Evolutionary conservation across 164 flowering plant genomes (phyloP), one percentile per base, ranked within the genome.

Genomic region (Houttuynia cordata): DNA sequence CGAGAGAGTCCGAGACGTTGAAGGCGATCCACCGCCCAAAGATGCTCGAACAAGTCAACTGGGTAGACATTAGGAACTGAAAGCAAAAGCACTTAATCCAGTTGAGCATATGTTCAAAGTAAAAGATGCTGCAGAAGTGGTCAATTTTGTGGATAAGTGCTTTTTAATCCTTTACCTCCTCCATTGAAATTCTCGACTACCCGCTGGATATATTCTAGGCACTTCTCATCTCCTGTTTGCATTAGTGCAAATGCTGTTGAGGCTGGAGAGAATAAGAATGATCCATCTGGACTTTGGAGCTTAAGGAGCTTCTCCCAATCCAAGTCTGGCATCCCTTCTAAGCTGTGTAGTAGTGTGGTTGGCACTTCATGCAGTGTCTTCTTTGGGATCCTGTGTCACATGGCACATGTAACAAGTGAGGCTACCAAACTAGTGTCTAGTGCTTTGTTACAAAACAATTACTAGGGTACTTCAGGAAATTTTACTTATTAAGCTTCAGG

Each of bases 191-290:
- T 83, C n/a, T 77, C 23, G 37, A 90, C 85, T 7, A 62, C 67
- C 2, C 77, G 76, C 19, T 70, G 53, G 10, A 93, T 75, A 70
- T 93, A 93, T 6, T 24, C 21, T 51, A 90, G 67, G 73, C 98
- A 93, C 19, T 81, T 81, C 0, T 69, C 53, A 62, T 93, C 81
- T 59, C 80, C 76, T 22, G 97, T 93, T 30, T 93, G 78, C 75
- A 77, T 81, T 59, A 90, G 86, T 13, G 97, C 98, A 66, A 67
- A 93, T 57, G 98, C 98, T 51, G 98, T 93, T 62, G 98, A 82
- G 51, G 99, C 78, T 55, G 97, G 94, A 49, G 99, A 93, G 69
- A 85, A 88, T 51, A 90, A 69, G 72, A 93, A 93, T 1, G 99
- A 93, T 22, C 99, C 99, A 78, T 93, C 90, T 64, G 53, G 2